phyloP scores from a whole-genome alignment of 164 flowering plant genomes.

The Berberis vulgaris region DNA sequence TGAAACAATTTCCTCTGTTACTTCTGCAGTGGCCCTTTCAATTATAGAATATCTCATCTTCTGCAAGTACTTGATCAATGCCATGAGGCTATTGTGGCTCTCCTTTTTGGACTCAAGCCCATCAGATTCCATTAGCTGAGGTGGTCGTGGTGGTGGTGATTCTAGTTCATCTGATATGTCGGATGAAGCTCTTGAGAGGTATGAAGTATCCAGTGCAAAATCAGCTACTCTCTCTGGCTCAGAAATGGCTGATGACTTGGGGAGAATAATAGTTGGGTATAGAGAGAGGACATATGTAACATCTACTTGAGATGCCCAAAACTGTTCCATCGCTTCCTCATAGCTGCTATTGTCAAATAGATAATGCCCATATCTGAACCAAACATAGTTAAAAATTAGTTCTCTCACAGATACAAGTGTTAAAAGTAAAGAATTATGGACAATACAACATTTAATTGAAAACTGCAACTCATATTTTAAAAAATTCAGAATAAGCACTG shows the following conservation, averaged over 20 bases:
- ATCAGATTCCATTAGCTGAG: constrained; percentile 43
- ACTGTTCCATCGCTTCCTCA: constrained; percentile 99
- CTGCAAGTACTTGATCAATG: constrained; percentile 84
- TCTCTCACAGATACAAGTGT: neutral
- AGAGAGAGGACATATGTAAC: constrained; percentile 83
- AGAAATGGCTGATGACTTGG: constrained; percentile 47
- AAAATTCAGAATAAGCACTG: no score
- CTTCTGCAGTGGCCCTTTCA: constrained; percentile 89
- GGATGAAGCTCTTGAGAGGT: constrained; percentile 82
- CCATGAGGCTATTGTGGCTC: constrained; percentile 92
- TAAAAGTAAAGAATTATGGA: no score
- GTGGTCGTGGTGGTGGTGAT: constrained; percentile 33
- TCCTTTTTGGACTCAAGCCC: constrained; percentile 77
- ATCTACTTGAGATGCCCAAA: constrained; percentile 87
- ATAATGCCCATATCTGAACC: constrained; percentile 76
- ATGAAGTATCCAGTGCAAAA: constrained; percentile 41
- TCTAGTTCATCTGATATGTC: constrained; percentile 91
- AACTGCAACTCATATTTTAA: no score
- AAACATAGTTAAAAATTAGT: constrained; percentile 1
- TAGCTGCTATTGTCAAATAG: constrained; percentile 87
- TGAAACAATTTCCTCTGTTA: constrained; percentile 83
- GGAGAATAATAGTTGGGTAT: constrained; percentile 74
- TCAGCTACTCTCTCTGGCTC: constrained; percentile 64
- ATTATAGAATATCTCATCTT: constrained; percentile 65
- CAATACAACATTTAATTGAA: no score